These are phyloP conservation scores for Talaromyces sp. DNA, from an alignment of 2,329 filamentous ascomycete species.

Conservation along the genomic window DNA sequence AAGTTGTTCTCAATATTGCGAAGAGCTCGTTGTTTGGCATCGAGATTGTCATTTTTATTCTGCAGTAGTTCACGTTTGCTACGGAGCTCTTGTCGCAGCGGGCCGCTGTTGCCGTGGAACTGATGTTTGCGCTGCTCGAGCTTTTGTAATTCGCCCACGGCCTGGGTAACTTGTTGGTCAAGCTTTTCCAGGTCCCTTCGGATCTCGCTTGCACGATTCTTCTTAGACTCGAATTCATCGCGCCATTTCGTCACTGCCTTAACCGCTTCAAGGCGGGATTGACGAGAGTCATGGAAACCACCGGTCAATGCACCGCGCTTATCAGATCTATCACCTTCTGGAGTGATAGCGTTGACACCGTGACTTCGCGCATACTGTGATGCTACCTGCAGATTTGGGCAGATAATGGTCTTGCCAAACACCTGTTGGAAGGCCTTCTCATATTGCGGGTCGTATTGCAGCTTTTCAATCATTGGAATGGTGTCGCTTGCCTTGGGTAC, in stretches of 20 bases:
- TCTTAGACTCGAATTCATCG: conserved; percentile 67
- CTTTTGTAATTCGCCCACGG: conserved; percentile 80
- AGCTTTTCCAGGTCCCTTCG: conserved; percentile 69
- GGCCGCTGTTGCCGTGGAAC: conserved; percentile 77
- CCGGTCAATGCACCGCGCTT: conserved; percentile 94
- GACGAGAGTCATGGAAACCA: conserved; percentile 83
- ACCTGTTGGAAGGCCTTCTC: conserved; percentile 90
- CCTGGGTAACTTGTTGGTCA: conserved; percentile 83
- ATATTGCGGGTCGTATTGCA: conserved; percentile 71
- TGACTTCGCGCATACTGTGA: conserved; percentile 90
- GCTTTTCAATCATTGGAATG: conserved; percentile 78
- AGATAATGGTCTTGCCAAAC: conserved; percentile 93
- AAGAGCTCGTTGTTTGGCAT: conserved; percentile 62
- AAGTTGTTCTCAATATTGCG: conserved; percentile 72
- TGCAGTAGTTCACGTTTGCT: conserved; percentile 72
- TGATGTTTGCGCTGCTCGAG: conserved; percentile 73
- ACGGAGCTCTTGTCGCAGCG: conserved; percentile 71
- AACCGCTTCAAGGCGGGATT: conserved; percentile 83
- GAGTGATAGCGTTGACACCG: conserved; percentile 86
- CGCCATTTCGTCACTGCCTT: conserved; percentile 71
- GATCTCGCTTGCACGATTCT: conserved; percentile 63
- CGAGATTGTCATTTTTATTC: conserved; percentile 68
- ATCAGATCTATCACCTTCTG: conserved; percentile 90
- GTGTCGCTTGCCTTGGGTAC: conserved; percentile 84
- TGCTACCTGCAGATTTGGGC: conserved; percentile 81